Evolutionary conservation across 305 asterid genomes (phyloP).

Genomic region (Ilex paraguariensis): DNA sequence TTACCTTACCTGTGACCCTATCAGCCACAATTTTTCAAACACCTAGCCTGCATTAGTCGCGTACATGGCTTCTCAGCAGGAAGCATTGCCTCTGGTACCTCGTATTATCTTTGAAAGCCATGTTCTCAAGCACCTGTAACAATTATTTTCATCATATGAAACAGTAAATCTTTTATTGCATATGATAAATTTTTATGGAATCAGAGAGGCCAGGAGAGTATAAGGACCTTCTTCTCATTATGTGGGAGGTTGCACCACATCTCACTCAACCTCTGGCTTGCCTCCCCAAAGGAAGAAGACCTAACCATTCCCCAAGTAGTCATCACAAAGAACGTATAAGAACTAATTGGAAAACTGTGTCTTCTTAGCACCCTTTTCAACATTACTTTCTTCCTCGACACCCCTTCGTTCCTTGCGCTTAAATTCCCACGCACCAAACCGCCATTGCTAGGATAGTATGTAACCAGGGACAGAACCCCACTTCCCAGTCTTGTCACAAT

Average conservation of each 20-base stretch:
- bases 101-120: conserved; percentile 30
- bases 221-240: conserved; percentile 24
- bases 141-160: background rate
- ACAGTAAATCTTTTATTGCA: no score
- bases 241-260: conserved; percentile 29
- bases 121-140: conserved; percentile 25
- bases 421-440: no score
- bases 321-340: conserved; percentile 31
- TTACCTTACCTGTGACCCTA: conserved; percentile 7
- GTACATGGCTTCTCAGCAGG: conserved; percentile 2
- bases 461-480: no score
- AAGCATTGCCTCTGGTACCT: conserved; percentile 31
- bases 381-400: conserved; percentile 6
- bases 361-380: conserved; percentile 27
- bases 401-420: background rate
- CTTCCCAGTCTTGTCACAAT: no score
- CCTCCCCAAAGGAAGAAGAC: conserved; percentile 23
- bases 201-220: background rate
- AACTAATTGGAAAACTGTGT: conserved; percentile 18
- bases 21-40: no score
- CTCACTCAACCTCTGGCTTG: conserved; percentile 27
- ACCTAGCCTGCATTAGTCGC: no score
- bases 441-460: no score
- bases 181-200: no score
- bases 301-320: conserved; percentile 22